phyloP scores from a whole-genome alignment of 1,139 yeast genomes.

The Meyerozyma sp. region DNA sequence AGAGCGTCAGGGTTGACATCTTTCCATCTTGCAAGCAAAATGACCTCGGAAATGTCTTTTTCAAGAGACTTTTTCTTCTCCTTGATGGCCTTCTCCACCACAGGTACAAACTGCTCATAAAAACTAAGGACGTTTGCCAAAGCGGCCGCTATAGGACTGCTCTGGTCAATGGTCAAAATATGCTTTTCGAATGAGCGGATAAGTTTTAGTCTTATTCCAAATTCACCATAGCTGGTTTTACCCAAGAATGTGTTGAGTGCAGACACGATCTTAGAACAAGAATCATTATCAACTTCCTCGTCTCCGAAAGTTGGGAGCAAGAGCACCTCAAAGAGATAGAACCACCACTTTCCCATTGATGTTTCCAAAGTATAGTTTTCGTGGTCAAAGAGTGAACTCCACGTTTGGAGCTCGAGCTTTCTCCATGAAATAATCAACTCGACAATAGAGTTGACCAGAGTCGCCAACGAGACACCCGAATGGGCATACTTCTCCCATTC shows the following conservation, averaged over 20 bases:
- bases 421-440: constrained; percentile 84
- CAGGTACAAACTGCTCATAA: constrained; percentile 58
- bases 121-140: constrained; percentile 59
- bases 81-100: constrained; percentile 41
- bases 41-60: constrained; percentile 79
- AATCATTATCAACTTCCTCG: constrained; percentile 24
- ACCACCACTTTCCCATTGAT: constrained; percentile 83
- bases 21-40: constrained; percentile 91
- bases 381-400: constrained; percentile 69
- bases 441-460: constrained; percentile 54
- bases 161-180: constrained; percentile 16
- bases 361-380: constrained; percentile 56
- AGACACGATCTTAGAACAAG: constrained; percentile 43
- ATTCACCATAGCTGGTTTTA: constrained; percentile 75
- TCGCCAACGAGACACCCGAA: constrained; percentile 60
- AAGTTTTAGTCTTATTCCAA: constrained; percentile 48
- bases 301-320: constrained; percentile 40
- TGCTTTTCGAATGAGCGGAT: constrained; percentile 62
- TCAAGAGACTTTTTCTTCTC: constrained; percentile 52
- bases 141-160: constrained; percentile 30
- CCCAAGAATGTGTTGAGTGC: constrained; percentile 74
- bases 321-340: constrained; percentile 74
- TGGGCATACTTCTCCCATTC: constrained; percentile 97
- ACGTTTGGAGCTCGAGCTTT: constrained; percentile 74
- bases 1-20: constrained; percentile 92